Evolutionary conservation across 2,329 filamentous ascomycete genomes (phyloP).

Genomic region (Trichoderma guizhouense): DNA sequence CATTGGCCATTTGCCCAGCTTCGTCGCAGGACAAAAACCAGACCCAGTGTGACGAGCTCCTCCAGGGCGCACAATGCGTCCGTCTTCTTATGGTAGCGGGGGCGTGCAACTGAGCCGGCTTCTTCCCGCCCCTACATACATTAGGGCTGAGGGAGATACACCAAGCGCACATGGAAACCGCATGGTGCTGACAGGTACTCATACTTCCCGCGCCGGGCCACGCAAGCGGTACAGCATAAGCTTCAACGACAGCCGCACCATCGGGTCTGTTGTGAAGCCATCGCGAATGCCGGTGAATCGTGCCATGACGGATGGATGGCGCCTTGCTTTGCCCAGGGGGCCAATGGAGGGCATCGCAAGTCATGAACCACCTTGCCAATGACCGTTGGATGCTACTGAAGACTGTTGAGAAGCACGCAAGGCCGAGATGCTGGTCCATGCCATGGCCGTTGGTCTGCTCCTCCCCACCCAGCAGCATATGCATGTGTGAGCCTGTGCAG

Average conservation of each 20-base stretch:
- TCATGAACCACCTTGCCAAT: background rate
- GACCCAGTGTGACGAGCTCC: background rate
- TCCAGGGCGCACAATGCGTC: background rate
- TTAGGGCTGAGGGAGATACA: conserved; percentile 11
- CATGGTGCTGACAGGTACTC: background rate
- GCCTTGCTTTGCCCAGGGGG: background rate
- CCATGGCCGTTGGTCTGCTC: background rate
- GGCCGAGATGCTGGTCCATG: conserved; percentile 3
- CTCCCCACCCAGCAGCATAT: background rate
- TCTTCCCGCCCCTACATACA: conserved; percentile 7
- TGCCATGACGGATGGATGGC: background rate
- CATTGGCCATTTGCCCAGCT: background rate
- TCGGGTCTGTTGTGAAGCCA: background rate
- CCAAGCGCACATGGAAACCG: background rate
- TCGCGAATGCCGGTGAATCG: background rate
- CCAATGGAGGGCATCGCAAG: background rate
- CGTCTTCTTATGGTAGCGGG: background rate
- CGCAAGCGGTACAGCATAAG: background rate
- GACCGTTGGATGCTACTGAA: background rate
- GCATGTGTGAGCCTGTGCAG: background rate
- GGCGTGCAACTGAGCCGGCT: conserved; percentile 21
- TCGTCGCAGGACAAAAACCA: background rate
- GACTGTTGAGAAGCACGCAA: background rate
- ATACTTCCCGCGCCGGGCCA: background rate
- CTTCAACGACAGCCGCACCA: background rate